Evolutionary conservation across 306 rosid genomes (phyloP).

Genomic region (Acmispon strigosus): DNA sequence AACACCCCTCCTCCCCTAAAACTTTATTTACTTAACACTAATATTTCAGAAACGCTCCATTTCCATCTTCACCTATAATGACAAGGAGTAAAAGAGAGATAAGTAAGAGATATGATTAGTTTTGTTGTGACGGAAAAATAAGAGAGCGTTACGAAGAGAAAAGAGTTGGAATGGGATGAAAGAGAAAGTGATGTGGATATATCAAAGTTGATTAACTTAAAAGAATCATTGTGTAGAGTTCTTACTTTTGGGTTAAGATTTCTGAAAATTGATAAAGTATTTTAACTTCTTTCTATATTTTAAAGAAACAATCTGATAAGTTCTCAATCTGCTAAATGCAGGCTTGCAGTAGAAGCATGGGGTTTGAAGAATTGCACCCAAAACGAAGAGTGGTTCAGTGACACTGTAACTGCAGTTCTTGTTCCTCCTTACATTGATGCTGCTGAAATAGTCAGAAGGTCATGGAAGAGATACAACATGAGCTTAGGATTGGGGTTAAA

Average conservation of each 20-base stretch:
- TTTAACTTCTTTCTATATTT: neutral
- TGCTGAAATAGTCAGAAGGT: conserved; percentile 73
- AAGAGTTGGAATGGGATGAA: too few species aligned
- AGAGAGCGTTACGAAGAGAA: too few species aligned
- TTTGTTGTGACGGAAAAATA: too few species aligned
- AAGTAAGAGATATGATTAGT: too few species aligned
- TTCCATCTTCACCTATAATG: too few species aligned
- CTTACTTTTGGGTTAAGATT: neutral
- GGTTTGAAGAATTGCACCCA: conserved; percentile 97
- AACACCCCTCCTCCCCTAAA: neutral
- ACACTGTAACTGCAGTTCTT: conserved; percentile 83
- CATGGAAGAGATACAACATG: conserved; percentile 87
- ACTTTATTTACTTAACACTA: neutral
- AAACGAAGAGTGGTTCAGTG: conserved; percentile 81
- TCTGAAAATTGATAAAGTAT: neutral
- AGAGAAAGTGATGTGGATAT: too few species aligned
- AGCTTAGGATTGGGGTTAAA: conserved; percentile 91
- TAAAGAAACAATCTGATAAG: neutral
- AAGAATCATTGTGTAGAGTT: neutral
- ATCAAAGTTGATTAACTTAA: neutral
- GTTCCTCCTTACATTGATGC: conserved; percentile 88
- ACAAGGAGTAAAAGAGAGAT: too few species aligned
- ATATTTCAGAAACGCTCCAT: too few species aligned
- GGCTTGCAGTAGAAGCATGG: conserved; percentile 99
- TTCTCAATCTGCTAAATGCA: conserved; percentile 19